Evolutionary conservation across 2,329 filamentous ascomycete species (phyloP).

Genomic region (Fusarium buxicola): DNA sequence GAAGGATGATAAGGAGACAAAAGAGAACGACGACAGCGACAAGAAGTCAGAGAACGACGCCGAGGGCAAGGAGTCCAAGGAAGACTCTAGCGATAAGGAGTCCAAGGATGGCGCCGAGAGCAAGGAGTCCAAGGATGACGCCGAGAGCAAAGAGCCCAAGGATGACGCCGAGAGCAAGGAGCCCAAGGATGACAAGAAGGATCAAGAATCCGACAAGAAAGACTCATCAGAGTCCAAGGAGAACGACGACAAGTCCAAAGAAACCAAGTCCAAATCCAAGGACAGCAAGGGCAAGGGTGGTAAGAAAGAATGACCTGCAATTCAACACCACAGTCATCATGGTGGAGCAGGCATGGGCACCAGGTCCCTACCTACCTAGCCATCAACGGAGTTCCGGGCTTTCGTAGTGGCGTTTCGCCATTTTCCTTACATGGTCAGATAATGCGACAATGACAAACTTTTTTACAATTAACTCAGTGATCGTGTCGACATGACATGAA

Average conservation of each 20-base stretch:
- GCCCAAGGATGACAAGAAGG: constrained; percentile 23
- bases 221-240: constrained; percentile 19
- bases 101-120: constrained; percentile 34
- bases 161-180: constrained; percentile 29
- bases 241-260: constrained; percentile 10
- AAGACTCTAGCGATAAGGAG: constrained; percentile 36
- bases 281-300: constrained; percentile 10
- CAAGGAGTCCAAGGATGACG: constrained; percentile 11
- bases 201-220: constrained; percentile 18
- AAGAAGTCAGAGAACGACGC: constrained; percentile 32
- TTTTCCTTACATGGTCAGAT: neutral
- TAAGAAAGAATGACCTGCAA: constrained; percentile 24
- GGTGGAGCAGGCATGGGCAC: constrained; percentile 7
- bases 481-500: constrained; percentile 29
- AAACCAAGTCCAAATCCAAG: constrained; percentile 1
- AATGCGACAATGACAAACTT: constrained; percentile 20
- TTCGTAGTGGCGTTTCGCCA: neutral
- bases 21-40: constrained; percentile 10
- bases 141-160: constrained; percentile 30
- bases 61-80: constrained; percentile 29
- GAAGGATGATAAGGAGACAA: constrained; percentile 31
- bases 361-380: constrained; percentile 22
- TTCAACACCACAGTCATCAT: neutral
- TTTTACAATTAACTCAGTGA: too few relatives aligned
- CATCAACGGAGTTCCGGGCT: constrained; percentile 24